phyloP scores from a whole-genome alignment of 2,329 filamentous ascomycete genomes.

The Didymella segeticola region DNA sequence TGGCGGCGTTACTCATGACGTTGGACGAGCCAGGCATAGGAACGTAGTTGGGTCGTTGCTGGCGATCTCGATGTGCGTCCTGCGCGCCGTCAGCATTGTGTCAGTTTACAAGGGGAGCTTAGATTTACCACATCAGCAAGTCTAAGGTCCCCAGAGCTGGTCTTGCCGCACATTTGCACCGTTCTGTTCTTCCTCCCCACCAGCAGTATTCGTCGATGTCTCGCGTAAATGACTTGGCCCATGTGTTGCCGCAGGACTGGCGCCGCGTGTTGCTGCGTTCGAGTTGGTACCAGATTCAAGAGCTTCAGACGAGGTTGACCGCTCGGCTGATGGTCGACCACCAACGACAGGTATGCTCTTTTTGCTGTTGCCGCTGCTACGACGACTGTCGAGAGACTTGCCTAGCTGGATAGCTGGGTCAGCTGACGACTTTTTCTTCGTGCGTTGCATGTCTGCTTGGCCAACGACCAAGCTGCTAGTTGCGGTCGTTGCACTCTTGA shows the following conservation, averaged over 20 bases:
- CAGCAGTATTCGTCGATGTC: conserved; percentile 34
- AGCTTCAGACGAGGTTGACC: conserved; percentile 30
- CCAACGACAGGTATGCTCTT: conserved; percentile 64
- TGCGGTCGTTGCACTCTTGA: conserved; percentile 85
- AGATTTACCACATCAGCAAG: conserved; percentile 41
- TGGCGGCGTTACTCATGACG: conserved; percentile 10
- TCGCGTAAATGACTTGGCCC: conserved; percentile 45
- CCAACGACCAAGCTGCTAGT: conserved; percentile 87
- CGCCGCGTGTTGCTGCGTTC: conserved; percentile 40
- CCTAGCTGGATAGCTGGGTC: conserved; percentile 64
- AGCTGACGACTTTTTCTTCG: conserved; percentile 52
- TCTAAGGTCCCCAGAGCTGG: conserved; percentile 53
- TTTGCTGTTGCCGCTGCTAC: conserved; percentile 85
- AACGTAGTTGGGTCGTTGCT: conserved; percentile 26
- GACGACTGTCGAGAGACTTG: conserved; percentile 88
- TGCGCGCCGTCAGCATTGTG: conserved; percentile 20
- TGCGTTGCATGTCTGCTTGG: conserved; percentile 67
- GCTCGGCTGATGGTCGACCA: conserved; percentile 37
- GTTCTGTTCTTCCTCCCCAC: conserved; percentile 34
- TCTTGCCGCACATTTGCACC: conserved; percentile 53
- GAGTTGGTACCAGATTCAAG: conserved; percentile 36
- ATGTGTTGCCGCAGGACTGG: conserved; percentile 40
- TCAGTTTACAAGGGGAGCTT: conserved; percentile 29
- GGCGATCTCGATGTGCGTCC: conserved; percentile 7
- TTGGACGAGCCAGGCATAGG: conserved; percentile 21